phyloP scores from a whole-genome alignment of 257 asterid species.

The Solanum bulbocastanum region DNA sequence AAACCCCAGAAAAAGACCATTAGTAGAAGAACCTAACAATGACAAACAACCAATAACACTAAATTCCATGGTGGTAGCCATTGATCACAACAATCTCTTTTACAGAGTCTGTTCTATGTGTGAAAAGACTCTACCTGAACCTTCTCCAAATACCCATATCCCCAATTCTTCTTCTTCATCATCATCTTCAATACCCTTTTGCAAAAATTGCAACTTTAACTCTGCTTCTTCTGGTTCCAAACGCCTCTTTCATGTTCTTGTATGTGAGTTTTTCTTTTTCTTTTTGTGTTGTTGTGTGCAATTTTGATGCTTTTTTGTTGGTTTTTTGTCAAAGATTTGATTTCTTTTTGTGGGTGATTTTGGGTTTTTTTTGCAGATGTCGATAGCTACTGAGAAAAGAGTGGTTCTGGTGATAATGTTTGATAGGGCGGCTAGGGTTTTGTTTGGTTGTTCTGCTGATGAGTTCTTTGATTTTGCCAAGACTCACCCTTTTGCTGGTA shows the following conservation, averaged over 20 bases:
- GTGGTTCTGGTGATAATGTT: slow-evolving; percentile 76
- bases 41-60: slow-evolving; percentile 29
- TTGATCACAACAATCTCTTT: slow-evolving; percentile 41
- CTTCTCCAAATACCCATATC: background rate
- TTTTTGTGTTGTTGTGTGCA: background rate
- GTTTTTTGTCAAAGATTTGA: background rate
- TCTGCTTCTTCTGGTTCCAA: slow-evolving; percentile 30
- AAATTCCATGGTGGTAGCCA: slow-evolving; percentile 50
- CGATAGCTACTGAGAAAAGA: slow-evolving; percentile 61
- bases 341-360: background rate
- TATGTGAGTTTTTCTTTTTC: slow-evolving; percentile 14
- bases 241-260: slow-evolving; percentile 73
- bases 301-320: background rate
- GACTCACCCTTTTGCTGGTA: slow-evolving; percentile 65
- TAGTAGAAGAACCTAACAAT: slow-evolving; percentile 31
- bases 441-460: slow-evolving; percentile 90
- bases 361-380: slow-evolving; percentile 36
- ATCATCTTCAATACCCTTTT: slow-evolving; percentile 2
- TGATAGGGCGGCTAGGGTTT: slow-evolving; percentile 71
- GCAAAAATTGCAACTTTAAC: slow-evolving; percentile 42
- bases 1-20: slow-evolving; percentile 29
- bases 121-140: slow-evolving; percentile 51
- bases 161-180: background rate
- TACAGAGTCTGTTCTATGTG: slow-evolving; percentile 68
- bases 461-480: slow-evolving; percentile 73